Evolutionary conservation across 768 basidiomycete species (phyloP).

Genomic region (Trametes elegans): DNA sequence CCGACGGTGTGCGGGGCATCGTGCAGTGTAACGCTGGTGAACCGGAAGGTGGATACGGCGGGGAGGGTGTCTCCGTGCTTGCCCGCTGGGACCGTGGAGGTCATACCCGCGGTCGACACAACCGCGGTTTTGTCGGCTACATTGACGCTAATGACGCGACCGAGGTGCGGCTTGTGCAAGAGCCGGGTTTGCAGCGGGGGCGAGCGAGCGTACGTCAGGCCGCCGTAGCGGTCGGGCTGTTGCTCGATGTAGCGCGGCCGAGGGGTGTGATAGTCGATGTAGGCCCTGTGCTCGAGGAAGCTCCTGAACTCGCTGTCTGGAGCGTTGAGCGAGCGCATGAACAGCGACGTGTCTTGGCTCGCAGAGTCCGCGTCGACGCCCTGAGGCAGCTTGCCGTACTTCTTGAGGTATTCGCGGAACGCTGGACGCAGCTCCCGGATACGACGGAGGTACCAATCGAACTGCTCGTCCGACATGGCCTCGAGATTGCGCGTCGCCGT

Average conservation of each 20-base stretch:
- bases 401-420: slow-evolving; percentile 49
- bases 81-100: slow-evolving; percentile 27
- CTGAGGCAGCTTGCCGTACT: slow-evolving; percentile 21
- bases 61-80: slow-evolving; percentile 17
- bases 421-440: slow-evolving; percentile 54
- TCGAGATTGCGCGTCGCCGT: slow-evolving; percentile 45
- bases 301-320: slow-evolving; percentile 16
- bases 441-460: slow-evolving; percentile 56
- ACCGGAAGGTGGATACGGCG: slow-evolving; percentile 36
- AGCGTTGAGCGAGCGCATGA: slow-evolving; percentile 7
- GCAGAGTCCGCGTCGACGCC: no score
- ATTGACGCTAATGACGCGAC: slow-evolving; percentile 41
- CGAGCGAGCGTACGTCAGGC: slow-evolving; percentile 56
- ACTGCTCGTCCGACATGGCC: slow-evolving; percentile 58
- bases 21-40: slow-evolving; percentile 29
- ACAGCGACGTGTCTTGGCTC: slow-evolving; percentile 1
- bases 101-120: slow-evolving; percentile 47
- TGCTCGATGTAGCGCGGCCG: slow-evolving; percentile 49
- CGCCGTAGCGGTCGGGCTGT: slow-evolving; percentile 62
- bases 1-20: slow-evolving; percentile 48
- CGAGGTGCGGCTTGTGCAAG: slow-evolving; percentile 52
- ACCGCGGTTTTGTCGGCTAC: slow-evolving; percentile 19
- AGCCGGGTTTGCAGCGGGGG: slow-evolving; percentile 53
- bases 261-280: slow-evolving; percentile 22
- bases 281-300: slow-evolving; percentile 41